Conservation (phyloP, 768 basidiomycete species). For the Pisolithus microcarpus region DNA sequence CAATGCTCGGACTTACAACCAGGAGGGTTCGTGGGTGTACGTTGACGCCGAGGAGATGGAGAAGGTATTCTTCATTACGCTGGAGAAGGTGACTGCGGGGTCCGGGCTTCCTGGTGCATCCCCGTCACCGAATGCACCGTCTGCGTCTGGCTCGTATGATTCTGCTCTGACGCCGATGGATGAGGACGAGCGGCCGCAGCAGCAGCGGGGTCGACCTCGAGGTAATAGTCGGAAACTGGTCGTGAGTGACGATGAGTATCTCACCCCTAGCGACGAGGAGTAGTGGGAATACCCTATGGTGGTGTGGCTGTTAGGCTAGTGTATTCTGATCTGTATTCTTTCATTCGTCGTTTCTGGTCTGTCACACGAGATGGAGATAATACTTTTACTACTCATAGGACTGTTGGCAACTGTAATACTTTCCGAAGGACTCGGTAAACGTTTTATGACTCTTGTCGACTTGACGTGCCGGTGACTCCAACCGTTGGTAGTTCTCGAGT, state of each 20-base stretch:
- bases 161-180: conserved; percentile 76
- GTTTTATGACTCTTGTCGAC: background rate
- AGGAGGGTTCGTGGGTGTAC: conserved; percentile 93
- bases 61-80: conserved; percentile 72
- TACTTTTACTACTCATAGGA: background rate
- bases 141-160: conserved; percentile 46
- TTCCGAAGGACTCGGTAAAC: no score
- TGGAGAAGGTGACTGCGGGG: conserved; percentile 55
- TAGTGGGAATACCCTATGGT: conserved; percentile 11
- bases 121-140: conserved; percentile 22
- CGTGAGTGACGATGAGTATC: conserved; percentile 61
- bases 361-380: no score
- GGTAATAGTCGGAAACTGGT: conserved; percentile 65
- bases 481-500: background rate
- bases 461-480: background rate
- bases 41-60: conserved; percentile 93
- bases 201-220: conserved; percentile 45
- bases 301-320: background rate
- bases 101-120: conserved; percentile 73
- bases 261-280: conserved; percentile 75
- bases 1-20: conserved; percentile 91
- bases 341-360: background rate
- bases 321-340: background rate
- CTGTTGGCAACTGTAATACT: background rate
- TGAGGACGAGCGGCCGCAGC: conserved; percentile 57